Evolutionary conservation across 495 filamentous ascomycete genomes (phyloP).

Genomic region (Pyronema domesticum): DNA sequence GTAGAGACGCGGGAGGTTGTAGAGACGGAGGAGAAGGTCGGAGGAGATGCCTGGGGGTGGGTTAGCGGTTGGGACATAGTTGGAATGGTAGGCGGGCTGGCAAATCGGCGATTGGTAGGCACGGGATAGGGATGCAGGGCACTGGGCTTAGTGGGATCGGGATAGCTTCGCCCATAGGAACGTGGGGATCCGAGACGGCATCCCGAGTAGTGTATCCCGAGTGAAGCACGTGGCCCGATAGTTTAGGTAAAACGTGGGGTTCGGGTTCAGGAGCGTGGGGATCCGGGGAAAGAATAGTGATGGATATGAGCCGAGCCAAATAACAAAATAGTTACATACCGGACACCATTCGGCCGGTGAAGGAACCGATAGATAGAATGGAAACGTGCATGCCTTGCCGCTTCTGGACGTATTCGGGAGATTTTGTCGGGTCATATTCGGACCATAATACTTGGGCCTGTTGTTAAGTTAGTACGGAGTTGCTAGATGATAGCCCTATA

Average conservation of each 20-base stretch:
- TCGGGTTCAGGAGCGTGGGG: no score
- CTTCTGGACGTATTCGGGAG: conserved; percentile 51
- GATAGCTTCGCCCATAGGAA: no score
- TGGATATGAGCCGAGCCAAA: no score
- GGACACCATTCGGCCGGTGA: conserved; percentile 58
- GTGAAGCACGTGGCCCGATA: no score
- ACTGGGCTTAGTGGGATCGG: not conserved
- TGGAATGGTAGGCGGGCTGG: not conserved
- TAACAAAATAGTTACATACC: conserved; percentile 30
- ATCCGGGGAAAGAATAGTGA: not conserved
- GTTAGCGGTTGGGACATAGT: not conserved
- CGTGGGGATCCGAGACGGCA: no score
- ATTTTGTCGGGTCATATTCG: conserved; percentile 17
- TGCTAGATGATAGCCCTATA: not conserved
- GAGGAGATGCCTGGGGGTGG: conserved; percentile 54
- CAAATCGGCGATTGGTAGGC: not conserved
- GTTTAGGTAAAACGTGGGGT: no score
- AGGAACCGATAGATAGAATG: conserved; percentile 71
- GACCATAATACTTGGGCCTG: conserved; percentile 32
- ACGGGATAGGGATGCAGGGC: not conserved
- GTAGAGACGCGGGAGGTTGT: conserved; percentile 54
- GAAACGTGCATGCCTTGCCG: conserved; percentile 86
- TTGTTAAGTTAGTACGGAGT: conserved; percentile 22
- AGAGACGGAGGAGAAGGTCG: conserved; percentile 65
- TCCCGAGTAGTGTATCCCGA: no score